Base-by-base conservation (phyloP, 2,329 filamentous ascomycete genomes). In the Pseudodiploospora longispora region DNA sequence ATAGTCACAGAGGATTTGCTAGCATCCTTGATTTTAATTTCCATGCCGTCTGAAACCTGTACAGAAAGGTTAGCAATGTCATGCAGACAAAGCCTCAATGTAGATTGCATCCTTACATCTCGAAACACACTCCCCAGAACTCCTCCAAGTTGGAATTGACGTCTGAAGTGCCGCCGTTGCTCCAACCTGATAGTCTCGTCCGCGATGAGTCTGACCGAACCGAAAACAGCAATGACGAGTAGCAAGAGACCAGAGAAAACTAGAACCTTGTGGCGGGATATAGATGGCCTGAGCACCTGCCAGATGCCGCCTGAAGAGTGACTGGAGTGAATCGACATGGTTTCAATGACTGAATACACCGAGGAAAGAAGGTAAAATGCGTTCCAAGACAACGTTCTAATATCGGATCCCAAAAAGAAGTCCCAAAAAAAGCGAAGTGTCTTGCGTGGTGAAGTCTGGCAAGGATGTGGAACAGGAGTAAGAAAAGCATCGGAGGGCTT, bases 91-190 rank as follows among this genome's bases (percentile, higher is more conserved):
- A 2, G 1, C 3, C 37, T 12, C 37, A 34, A 1, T 19, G 19
- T 19, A 27, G 4, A 38, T 27, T 30, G 6, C 7, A 10, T 27
- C 10, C 41, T 30, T 49, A 54, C 56, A 42, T 55, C 36, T 5
- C 42, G n/a, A 12, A 41, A 41, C 9, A 44, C 40, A 8, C 40
- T 48, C 7, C 42, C 49, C 1, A 56, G 27, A 27, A 52, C 40
- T 9, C 52, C 53, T 6, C 50, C 53, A 5, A 57, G 50, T 44
- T 57, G 56, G 29, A 58, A 58, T 36, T 58, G 56, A 4, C 55
- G 50, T 38, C 41, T 52, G 30, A 30, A 40, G 31, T 46, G 38
- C 10, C 30, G 7, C 2, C 41, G 37, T 27, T 40, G 40, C 28
- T 49, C 38, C 10, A 38, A 4, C 4, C 28, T 12, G 8, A 37